Evolutionary conservation across 768 basidiomycete genomes (phyloP).

Genomic region (Boletus subcaerulescens): DNA sequence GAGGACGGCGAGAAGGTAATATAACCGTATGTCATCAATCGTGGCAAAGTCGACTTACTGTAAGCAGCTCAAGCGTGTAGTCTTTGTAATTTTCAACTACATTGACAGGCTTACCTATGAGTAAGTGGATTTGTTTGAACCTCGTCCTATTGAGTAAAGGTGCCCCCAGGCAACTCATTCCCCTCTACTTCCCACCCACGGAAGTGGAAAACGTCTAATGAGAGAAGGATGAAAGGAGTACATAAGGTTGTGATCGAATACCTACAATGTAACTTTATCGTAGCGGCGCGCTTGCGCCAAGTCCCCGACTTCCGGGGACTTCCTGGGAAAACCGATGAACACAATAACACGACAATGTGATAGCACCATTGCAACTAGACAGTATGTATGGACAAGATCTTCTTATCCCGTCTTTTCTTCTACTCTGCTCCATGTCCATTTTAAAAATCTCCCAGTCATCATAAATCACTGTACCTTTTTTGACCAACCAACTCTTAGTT

Average conservation of each 20-base stretch:
- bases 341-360: no score
- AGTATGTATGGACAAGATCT: no score
- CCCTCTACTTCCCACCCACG: slow-evolving; percentile 57
- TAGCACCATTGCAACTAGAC: no score
- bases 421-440: no score
- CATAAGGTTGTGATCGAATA: neutral
- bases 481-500: no score
- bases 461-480: no score
- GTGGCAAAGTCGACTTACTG: neutral
- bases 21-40: neutral
- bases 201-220: neutral
- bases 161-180: slow-evolving; percentile 44
- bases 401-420: no score
- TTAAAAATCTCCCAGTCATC: no score
- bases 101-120: slow-evolving; percentile 62
- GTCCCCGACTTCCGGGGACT: no score
- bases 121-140: slow-evolving; percentile 39
- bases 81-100: slow-evolving; percentile 72
- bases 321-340: no score
- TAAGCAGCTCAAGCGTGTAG: slow-evolving; percentile 59
- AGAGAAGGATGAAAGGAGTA: neutral
- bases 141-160: neutral
- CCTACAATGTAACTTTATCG: no score
- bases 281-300: no score
- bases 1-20: slow-evolving; percentile 44